Conservation (phyloP, 2,329 filamentous ascomycete genomes). For the Gaeumannomyces sp. region DNA sequence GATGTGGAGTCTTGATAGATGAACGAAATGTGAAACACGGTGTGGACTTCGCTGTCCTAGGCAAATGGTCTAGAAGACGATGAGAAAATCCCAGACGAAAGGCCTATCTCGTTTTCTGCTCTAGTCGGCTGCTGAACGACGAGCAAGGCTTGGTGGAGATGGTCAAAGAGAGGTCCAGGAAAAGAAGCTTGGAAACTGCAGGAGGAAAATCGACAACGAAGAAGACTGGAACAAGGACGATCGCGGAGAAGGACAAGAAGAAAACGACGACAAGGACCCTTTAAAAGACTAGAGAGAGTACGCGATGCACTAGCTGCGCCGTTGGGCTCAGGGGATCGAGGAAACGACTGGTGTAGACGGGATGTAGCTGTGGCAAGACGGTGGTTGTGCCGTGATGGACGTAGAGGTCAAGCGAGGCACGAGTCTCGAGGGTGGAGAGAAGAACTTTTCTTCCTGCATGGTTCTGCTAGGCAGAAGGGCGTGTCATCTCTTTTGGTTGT, state of each 20-base stretch:
- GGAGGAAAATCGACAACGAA: neutral
- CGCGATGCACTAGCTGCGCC: neutral
- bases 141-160: neutral
- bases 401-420: neutral
- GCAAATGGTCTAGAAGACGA: neutral
- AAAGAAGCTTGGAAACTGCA: neutral
- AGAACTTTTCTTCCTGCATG: neutral
- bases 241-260: neutral
- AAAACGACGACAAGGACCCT: neutral
- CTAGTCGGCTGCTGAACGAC: no score
- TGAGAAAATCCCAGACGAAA: no score
- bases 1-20: neutral
- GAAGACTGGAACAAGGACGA: neutral
- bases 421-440: neutral
- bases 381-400: neutral
- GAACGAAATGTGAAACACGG: neutral
- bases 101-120: no score
- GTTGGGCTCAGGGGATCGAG: neutral
- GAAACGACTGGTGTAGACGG: neutral
- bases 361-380: neutral
- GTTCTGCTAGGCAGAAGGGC: neutral
- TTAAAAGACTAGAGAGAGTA: neutral
- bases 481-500: neutral
- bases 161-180: neutral
- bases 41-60: no score